These are phyloP conservation scores for Plantago major DNA, from an alignment of 257 asterid species.

Conservation along the genomic window DNA sequence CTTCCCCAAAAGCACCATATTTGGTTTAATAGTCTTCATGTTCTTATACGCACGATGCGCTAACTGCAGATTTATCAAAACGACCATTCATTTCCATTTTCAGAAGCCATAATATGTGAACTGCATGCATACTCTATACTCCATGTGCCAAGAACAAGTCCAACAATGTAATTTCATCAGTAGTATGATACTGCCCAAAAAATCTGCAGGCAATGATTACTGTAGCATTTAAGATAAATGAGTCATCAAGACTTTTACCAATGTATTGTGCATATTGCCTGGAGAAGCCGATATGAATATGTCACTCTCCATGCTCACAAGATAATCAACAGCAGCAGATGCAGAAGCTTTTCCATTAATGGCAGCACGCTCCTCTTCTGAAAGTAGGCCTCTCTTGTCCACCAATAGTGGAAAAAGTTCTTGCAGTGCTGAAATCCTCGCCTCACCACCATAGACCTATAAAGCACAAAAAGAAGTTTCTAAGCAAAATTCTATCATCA, in stretches of 20 bases:
- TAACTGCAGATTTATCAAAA: slow-evolving; percentile 36
- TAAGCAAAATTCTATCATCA: background rate
- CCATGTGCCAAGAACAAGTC: background rate
- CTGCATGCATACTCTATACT: background rate
- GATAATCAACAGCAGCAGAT: slow-evolving; percentile 90
- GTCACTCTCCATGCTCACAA: slow-evolving; percentile 92
- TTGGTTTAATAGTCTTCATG: slow-evolving; percentile 83
- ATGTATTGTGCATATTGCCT: slow-evolving; percentile 96
- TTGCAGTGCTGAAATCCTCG: slow-evolving; percentile 67
- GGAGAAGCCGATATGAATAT: slow-evolving; percentile 95
- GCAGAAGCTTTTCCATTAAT: slow-evolving; percentile 90
- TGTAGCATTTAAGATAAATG: background rate
- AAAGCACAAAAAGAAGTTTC: background rate
- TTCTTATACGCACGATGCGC: slow-evolving; percentile 73
- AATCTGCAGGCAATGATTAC: background rate
- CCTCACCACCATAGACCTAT: slow-evolving; percentile 97
- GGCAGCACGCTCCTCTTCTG: slow-evolving; percentile 73
- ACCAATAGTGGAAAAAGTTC: slow-evolving; percentile 87
- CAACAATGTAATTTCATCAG: background rate
- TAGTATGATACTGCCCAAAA: background rate
- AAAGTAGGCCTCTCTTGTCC: slow-evolving; percentile 87
- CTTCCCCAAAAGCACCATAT: slow-evolving; percentile 80
- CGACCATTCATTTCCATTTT: background rate
- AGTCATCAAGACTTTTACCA: slow-evolving; percentile 39
- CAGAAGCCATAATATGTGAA: background rate